A percentile compares a stretch with the other conserved stretches of the same genome.
These are phyloP conservation scores for Pisolithus albus DNA, from an alignment of 768 basidiomycete genomes.

Conservation along the genomic window DNA sequence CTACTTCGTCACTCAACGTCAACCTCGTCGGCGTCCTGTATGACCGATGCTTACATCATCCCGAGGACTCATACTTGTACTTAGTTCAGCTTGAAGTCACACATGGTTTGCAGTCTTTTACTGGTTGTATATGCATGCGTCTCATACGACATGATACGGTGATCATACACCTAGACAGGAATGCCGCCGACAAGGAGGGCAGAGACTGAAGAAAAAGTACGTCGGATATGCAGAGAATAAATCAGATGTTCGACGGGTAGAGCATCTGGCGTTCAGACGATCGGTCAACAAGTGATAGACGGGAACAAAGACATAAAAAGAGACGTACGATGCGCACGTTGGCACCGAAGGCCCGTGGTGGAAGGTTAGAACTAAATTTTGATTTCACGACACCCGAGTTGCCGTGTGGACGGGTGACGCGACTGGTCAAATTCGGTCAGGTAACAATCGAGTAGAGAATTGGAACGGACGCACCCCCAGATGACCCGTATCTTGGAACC, in stretches of 20 bases:
- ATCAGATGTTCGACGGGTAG: conserved; percentile 80
- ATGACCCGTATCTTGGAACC: conserved; percentile 96
- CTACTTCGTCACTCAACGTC: not conserved
- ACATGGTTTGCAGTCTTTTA: no score
- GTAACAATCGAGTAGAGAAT: not conserved
- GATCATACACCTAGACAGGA: conserved; percentile 9
- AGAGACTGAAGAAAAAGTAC: conserved; percentile 16
- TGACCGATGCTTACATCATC: not conserved
- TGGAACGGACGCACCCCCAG: conserved; percentile 70
- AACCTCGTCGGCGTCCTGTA: no score
- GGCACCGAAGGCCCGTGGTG: conserved; percentile 91
- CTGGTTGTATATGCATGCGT: conserved; percentile 12
- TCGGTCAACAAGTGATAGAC: not conserved
- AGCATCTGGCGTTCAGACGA: conserved; percentile 57
- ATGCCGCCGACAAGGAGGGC: conserved; percentile 5
- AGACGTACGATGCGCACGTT: conserved; percentile 78
- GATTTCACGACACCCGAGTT: conserved; percentile 93
- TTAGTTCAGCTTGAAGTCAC: not conserved
- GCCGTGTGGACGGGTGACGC: conserved; percentile 91
- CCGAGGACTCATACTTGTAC: not conserved
- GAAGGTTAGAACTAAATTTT: conserved; percentile 94
- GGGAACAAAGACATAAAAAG: conserved; percentile 1
- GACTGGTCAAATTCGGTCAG: conserved; percentile 37
- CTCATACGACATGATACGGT: conserved; percentile 15
- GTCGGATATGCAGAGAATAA: conserved; percentile 11